Conservation (phyloP, 202 grass and related monocot species). For the Cymbopogon flexuosus region DNA sequence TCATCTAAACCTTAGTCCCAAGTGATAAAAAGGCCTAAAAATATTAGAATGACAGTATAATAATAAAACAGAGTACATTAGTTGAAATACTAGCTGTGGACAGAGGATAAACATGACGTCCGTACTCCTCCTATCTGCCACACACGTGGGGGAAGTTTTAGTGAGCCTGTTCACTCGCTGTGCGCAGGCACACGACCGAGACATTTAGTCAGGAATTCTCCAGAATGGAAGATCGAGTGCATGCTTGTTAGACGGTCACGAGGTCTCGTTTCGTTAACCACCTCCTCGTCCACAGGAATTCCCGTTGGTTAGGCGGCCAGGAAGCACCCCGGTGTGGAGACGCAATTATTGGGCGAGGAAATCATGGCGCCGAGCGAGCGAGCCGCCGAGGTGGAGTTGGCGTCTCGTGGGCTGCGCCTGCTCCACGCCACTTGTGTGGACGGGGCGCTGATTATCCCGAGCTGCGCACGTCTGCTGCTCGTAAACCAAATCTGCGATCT, state of each 20-base stretch:
- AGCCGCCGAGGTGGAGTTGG: slow-evolving; percentile 16
- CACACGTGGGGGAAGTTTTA: not conserved
- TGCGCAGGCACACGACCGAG: not conserved
- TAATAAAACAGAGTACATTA: not conserved
- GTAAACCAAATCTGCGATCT: not conserved
- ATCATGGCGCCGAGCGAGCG: slow-evolving; percentile 25
- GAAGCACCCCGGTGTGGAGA: slow-evolving; percentile 33
- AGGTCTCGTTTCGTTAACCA: not conserved
- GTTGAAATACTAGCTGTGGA: not conserved
- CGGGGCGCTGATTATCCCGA: not conserved
- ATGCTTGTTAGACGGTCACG: not conserved
- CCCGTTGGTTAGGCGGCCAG: not conserved
- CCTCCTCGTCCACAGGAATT: not conserved
- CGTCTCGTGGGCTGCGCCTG: not conserved
- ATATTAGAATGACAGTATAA: not conserved
- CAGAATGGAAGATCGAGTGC: not conserved
- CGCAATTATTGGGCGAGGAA: slow-evolving; percentile 42
- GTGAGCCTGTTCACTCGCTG: not conserved
- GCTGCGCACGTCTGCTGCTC: not conserved
- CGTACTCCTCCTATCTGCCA: not conserved
- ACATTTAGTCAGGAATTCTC: not conserved
- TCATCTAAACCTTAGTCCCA: too few relatives aligned
- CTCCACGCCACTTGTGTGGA: slow-evolving; percentile 17
- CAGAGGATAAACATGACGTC: not conserved
- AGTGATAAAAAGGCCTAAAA: not conserved